Percentiles rank a stretch among this genome's conserved stretches.
phyloP scores from a whole-genome alignment of 768 basidiomycete species.

The Leccinum broughii region DNA sequence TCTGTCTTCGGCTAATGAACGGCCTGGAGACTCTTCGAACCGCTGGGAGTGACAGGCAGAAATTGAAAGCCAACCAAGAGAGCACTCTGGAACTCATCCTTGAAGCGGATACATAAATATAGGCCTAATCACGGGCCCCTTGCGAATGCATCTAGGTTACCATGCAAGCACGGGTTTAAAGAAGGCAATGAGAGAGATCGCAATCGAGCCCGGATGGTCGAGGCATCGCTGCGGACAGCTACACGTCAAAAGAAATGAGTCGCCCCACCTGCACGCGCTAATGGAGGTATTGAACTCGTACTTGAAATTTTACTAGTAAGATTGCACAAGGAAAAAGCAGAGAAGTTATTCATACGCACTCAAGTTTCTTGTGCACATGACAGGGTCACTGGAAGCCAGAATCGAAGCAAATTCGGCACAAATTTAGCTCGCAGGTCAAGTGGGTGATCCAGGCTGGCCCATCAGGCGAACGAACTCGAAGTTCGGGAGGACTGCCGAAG shows the following conservation, averaged over 20 bases:
- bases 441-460: neutral
- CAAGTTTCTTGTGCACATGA: neutral
- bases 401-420: neutral
- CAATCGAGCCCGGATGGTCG: neutral
- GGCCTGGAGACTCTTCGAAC: neutral
- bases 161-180: neutral
- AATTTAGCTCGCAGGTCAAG: neutral
- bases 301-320: neutral
- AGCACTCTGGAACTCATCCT: neutral
- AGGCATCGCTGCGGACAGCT: too few relatives aligned
- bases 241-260: neutral
- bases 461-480: neutral
- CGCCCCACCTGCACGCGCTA: neutral
- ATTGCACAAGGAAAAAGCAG: neutral
- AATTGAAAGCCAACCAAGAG: neutral
- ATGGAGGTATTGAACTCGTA: neutral
- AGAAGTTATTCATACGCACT: neutral
- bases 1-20: neutral
- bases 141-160: neutral
- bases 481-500: constrained; percentile 7
- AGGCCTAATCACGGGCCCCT: neutral
- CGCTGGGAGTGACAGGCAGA: neutral
- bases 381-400: constrained; percentile 6
- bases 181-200: neutral
- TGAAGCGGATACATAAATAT: neutral